A percentile compares a stretch with the other conserved stretches of the same genome.
These are phyloP conservation scores for Penicillium angulare DNA, from an alignment of 495 filamentous ascomycete species.

Conservation along the genomic window DNA sequence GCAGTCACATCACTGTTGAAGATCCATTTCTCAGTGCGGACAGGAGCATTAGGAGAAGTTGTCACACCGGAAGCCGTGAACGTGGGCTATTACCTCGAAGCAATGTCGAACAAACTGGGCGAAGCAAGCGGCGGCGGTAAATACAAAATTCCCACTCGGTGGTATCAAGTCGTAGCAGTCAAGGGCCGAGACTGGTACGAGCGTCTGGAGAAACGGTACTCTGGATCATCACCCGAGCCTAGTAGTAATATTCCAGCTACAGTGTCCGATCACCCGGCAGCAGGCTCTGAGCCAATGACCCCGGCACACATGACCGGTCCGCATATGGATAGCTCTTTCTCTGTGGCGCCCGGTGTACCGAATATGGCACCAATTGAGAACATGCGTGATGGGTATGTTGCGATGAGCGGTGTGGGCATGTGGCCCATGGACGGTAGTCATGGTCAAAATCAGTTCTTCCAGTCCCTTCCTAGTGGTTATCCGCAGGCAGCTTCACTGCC, in stretches of 20 bases:
- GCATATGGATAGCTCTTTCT: constrained; percentile 15
- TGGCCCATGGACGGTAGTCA: constrained; percentile 27
- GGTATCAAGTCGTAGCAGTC: constrained; percentile 36
- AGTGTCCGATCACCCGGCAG: constrained; percentile 10
- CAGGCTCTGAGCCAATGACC: constrained; percentile 3
- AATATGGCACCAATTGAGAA: constrained; percentile 16
- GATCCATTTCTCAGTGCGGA: constrained; percentile 47
- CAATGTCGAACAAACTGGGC: constrained; percentile 33
- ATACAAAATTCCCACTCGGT: constrained; percentile 38
- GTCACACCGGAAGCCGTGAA: constrained; percentile 42
- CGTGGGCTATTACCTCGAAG: constrained; percentile 44
- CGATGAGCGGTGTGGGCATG: constrained; percentile 21
- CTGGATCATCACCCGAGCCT: neutral
- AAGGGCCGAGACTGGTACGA: constrained; percentile 39
- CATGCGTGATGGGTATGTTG: constrained; percentile 17
- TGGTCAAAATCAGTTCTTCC: constrained; percentile 17
- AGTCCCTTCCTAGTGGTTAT: constrained; percentile 15
- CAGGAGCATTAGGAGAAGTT: constrained; percentile 43
- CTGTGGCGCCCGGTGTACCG: constrained; percentile 11
- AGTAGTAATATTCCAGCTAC: neutral
- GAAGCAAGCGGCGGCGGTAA: constrained; percentile 40
- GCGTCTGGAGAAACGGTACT: constrained; percentile 28
- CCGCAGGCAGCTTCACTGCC: constrained; percentile 12
- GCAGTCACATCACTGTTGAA: constrained; percentile 49
- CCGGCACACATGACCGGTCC: constrained; percentile 4